These are phyloP conservation scores for Triangularia verruculosa DNA, from an alignment of 2,329 filamentous ascomycete species.

Conservation along the genomic window DNA sequence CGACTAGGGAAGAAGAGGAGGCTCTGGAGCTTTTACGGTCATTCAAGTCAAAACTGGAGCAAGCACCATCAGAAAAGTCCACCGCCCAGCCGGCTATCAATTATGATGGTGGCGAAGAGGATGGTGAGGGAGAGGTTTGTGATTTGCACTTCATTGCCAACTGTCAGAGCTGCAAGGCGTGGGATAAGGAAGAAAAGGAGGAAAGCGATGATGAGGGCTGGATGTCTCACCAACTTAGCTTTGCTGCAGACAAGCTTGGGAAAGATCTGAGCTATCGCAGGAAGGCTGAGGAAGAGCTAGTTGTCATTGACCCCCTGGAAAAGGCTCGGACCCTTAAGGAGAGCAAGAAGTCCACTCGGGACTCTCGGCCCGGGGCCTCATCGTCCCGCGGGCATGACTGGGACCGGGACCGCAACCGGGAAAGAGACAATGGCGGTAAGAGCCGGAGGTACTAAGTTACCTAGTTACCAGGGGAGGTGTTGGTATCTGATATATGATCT, in stretches of 20 bases:
- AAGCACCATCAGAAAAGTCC: slow-evolving; percentile 42
- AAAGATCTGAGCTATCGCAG: slow-evolving; percentile 89
- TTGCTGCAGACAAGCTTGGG: slow-evolving; percentile 84
- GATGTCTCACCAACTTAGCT: slow-evolving; percentile 83
- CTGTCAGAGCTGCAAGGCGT: slow-evolving; percentile 86
- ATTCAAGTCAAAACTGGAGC: slow-evolving; percentile 75
- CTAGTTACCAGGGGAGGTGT: background rate
- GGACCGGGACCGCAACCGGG: slow-evolving; percentile 10
- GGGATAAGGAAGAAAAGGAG: slow-evolving; percentile 64
- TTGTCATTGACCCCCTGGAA: slow-evolving; percentile 89
- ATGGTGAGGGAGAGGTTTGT: slow-evolving; percentile 73
- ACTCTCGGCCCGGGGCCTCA: slow-evolving; percentile 47
- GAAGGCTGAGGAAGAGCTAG: slow-evolving; percentile 85
- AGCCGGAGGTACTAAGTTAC: background rate
- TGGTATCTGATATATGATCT: background rate
- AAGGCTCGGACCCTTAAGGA: slow-evolving; percentile 71
- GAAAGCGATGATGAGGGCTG: slow-evolving; percentile 67
- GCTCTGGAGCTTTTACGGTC: slow-evolving; percentile 70
- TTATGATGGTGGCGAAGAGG: slow-evolving; percentile 47
- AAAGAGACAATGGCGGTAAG: background rate
- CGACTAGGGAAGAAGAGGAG: slow-evolving; percentile 57
- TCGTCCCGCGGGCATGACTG: slow-evolving; percentile 54
- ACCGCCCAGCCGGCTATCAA: slow-evolving; percentile 20
- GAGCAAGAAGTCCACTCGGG: slow-evolving; percentile 59
- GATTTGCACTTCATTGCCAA: slow-evolving; percentile 95